Evolutionary conservation across 2,329 filamentous ascomycete genomes (phyloP).

Genomic region (Geoglossum cookeanum): DNA sequence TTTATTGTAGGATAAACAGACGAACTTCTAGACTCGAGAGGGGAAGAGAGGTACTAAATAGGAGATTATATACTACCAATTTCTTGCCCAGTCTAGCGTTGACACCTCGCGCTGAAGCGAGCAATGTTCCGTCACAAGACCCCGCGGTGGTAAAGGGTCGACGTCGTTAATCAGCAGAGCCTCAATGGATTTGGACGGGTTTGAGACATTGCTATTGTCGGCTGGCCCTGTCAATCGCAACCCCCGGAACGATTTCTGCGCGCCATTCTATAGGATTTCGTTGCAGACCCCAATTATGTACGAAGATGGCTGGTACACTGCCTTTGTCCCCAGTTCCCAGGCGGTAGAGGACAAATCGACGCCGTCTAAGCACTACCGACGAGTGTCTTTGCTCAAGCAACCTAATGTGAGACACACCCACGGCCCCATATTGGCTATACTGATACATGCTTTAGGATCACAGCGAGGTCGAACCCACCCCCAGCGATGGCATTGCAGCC

Average conservation of each 20-base stretch:
- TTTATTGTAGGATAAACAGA: too few relatives aligned
- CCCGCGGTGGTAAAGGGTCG: neutral
- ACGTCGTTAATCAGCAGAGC: neutral
- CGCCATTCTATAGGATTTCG: conserved; percentile 2
- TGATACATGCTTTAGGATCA: conserved; percentile 18
- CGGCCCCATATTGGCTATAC: conserved; percentile 15
- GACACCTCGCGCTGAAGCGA: too few relatives aligned
- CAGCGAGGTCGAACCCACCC: neutral
- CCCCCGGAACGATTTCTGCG: conserved; percentile 7
- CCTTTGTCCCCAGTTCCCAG: conserved; percentile 45
- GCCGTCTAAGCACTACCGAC: conserved; percentile 39
- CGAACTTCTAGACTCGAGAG: too few relatives aligned
- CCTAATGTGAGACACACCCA: conserved; percentile 31
- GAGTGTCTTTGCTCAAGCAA: conserved; percentile 49
- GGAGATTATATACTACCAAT: too few relatives aligned
- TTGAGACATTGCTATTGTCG: neutral
- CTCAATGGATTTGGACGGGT: neutral
- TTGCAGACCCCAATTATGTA: conserved; percentile 36
- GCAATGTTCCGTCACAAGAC: neutral
- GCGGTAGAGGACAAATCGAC: conserved; percentile 30
- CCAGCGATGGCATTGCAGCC: conserved; percentile 12
- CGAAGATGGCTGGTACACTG: conserved; percentile 66
- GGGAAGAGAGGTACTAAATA: too few relatives aligned
- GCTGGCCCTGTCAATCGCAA: neutral
- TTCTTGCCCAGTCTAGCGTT: too few relatives aligned